Conservation (phyloP, 108 stramenopile genomes). For the Conticribra guillardii region DNA sequence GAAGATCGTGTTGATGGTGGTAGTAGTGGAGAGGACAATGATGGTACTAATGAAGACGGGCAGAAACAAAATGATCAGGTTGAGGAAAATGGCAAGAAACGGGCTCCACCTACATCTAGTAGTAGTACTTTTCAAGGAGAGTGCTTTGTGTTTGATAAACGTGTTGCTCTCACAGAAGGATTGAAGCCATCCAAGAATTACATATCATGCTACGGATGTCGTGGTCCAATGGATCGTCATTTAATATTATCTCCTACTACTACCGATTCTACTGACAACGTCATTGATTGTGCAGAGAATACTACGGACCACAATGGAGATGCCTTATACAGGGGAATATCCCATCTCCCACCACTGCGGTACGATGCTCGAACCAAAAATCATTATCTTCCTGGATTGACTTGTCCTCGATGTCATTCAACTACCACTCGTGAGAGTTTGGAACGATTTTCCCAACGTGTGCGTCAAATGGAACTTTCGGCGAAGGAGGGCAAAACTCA, state of each 20-base stretch:
- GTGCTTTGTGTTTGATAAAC: conserved; percentile 89
- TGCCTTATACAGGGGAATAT: conserved; percentile 16
- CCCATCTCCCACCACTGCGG: conserved; percentile 23
- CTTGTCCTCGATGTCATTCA: conserved; percentile 47
- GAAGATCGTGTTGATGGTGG: neutral
- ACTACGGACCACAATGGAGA: neutral
- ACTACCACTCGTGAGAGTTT: conserved; percentile 33
- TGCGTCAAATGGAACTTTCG: conserved; percentile 42
- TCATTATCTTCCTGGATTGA: conserved; percentile 44
- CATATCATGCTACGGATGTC: conserved; percentile 75
- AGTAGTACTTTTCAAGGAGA: conserved; percentile 74
- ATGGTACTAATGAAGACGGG: too few species aligned
- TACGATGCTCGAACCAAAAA: conserved; percentile 18
- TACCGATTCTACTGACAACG: neutral
- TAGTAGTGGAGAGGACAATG: too few species aligned
- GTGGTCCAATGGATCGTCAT: conserved; percentile 65
- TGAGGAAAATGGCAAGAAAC: neutral
- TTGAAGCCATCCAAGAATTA: conserved; percentile 58
- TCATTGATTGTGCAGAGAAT: neutral
- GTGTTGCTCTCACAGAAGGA: conserved; percentile 77
- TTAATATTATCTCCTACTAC: too few species aligned
- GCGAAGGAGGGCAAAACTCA: conserved; percentile 37
- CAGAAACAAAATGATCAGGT: too few species aligned
- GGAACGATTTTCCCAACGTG: conserved; percentile 44
- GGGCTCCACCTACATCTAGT: neutral